Conservation (phyloP, 495 filamentous ascomycete genomes). For the Neurospora tetrasperma region DNA sequence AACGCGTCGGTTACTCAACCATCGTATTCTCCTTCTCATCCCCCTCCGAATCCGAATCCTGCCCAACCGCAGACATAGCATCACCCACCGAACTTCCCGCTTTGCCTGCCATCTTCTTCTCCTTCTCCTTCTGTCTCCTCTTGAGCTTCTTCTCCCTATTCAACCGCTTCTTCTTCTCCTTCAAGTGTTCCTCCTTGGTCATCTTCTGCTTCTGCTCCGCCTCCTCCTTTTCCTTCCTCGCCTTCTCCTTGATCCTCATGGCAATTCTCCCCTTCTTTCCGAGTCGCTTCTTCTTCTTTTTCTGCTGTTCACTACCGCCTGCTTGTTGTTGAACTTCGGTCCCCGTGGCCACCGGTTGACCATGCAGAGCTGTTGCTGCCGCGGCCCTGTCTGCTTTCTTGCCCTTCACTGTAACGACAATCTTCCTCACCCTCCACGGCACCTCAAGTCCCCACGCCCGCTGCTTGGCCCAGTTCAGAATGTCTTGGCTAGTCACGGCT, state of each 20-base stretch:
- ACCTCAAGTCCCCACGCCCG: constrained; percentile 43
- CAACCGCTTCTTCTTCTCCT: constrained; percentile 43
- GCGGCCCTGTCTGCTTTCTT: background rate
- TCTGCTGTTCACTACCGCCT: constrained; percentile 6
- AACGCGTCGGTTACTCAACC: constrained; percentile 1
- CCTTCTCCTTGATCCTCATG: constrained; percentile 28
- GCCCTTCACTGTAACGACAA: constrained; percentile 12
- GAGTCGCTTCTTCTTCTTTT: constrained; percentile 32
- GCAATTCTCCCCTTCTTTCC: constrained; percentile 46
- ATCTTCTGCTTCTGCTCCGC: constrained; percentile 19
- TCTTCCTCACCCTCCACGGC: constrained; percentile 43
- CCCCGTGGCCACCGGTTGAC: background rate
- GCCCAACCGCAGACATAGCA: background rate
- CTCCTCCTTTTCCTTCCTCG: constrained; percentile 20
- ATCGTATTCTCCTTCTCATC: background rate
- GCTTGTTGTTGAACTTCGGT: background rate
- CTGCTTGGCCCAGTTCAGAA: constrained; percentile 27
- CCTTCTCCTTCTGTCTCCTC: constrained; percentile 38
- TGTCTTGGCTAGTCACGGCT: constrained; percentile 36
- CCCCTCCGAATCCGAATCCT: background rate
- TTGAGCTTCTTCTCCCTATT: constrained; percentile 44
- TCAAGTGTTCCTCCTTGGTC: constrained; percentile 38
- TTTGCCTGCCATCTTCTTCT: constrained; percentile 32
- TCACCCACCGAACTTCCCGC: background rate
- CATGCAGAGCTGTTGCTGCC: background rate